Evolutionary conservation across 805 yeast species (phyloP), one percentile per base, ranked within the genome.

Genomic region (Saccharomycopsis schoenii): DNA sequence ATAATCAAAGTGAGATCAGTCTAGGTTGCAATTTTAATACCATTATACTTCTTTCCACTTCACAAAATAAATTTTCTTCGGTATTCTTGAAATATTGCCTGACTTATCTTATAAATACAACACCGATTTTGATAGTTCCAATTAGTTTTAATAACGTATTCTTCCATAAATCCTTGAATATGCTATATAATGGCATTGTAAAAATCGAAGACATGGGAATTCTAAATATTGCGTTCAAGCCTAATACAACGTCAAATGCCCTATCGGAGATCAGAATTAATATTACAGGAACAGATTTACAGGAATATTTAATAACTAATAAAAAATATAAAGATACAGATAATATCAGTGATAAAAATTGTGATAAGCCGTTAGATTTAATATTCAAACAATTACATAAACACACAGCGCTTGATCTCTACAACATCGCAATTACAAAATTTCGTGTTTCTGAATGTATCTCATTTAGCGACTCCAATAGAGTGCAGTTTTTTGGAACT

Each of bases 151-250:
- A 19, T 19, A 36, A 47, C 6, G n/a, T 8, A 5, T 54, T 52
- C 10, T 25, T 56, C 17, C 12, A 39, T 15, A 17, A 51, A 11
- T 43, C 34, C 29, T n/a, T 37, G 14, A 37, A 51, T 51, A n/a
- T 40, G 17, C 37, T 57, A 36, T 57, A 52, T 15, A 21, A 34
- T 29, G 36, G 47, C 9, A 9, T 21, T 8, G 41, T 25, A 4
- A 34, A 83, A 71, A 88, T 85, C 25, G 80, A 83, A 67, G 86
- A 92, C 69, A 84, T 87, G 57, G 87, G 80, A 67, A 94, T 87
- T 69, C 70, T 88, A 77, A 74, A 74, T 56, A 70, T 88, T 57
- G 76, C 74, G 64, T 76, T 87, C 61, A 68, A 74, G 12, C 74
- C 83, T 19, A 50, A 19, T 40, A 62, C 61, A 14, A 34, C 21